Percentiles rank a stretch among this genome's conserved stretches.
phyloP scores from a whole-genome alignment of 2,329 filamentous ascomycete species.

The Penicillium concentricum region DNA sequence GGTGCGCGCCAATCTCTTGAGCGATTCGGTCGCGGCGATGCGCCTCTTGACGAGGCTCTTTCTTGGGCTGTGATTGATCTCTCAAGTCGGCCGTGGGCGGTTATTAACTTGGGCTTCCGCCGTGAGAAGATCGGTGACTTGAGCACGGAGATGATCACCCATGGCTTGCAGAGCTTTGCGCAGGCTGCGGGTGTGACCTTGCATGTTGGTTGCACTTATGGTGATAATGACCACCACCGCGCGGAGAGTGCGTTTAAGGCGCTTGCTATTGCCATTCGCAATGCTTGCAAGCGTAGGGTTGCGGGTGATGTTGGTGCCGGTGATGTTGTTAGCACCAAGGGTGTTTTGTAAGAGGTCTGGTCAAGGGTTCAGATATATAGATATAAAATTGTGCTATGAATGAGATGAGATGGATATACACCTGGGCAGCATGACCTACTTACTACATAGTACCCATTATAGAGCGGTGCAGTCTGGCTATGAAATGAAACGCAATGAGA shows the following conservation, averaged over 20 bases:
- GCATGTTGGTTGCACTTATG: constrained; percentile 88
- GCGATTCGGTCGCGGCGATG: constrained; percentile 88
- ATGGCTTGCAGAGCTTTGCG: constrained; percentile 92
- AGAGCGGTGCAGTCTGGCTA: background rate
- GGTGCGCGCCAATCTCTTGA: constrained; percentile 76
- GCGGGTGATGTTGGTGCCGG: constrained; percentile 80
- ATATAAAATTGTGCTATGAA: background rate
- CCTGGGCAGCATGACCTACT: background rate
- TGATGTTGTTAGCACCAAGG: constrained; percentile 95
- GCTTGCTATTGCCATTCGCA: constrained; percentile 77
- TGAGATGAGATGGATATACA: constrained; percentile 6
- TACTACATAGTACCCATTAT: background rate
- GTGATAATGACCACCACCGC: constrained; percentile 92
- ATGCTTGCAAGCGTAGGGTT: constrained; percentile 70
- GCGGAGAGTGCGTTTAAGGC: constrained; percentile 98
- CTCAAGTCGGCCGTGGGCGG: constrained; percentile 83
- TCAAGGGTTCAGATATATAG: background rate
- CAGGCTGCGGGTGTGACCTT: constrained; percentile 87
- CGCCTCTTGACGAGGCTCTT: constrained; percentile 90
- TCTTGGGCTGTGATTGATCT: constrained; percentile 93
- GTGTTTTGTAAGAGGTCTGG: constrained; percentile 62
- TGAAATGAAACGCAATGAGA: background rate
- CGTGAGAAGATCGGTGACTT: constrained; percentile 93
- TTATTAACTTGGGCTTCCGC: constrained; percentile 79
- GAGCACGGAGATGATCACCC: constrained; percentile 94